Percentiles rank a stretch among this genome's conserved stretches.
Evolutionary conservation across 2,329 filamentous ascomycete species (phyloP).

Genomic region (Pyricularia grisea): DNA sequence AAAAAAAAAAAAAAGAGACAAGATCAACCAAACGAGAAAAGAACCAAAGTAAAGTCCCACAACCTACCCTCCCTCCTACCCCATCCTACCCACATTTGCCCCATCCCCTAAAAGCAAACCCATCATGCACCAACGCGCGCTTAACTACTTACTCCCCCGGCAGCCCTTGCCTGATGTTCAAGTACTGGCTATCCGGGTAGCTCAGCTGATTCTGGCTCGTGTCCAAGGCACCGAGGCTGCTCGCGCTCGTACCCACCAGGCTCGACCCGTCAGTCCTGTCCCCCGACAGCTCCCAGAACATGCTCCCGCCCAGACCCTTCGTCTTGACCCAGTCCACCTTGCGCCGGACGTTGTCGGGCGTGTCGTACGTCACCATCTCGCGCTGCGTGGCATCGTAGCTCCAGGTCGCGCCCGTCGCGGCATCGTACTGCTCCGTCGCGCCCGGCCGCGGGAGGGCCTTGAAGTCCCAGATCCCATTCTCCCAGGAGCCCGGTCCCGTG

Average conservation of each 20-base stretch:
- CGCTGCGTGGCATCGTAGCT: slow-evolving; percentile 52
- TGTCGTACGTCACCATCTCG: slow-evolving; percentile 67
- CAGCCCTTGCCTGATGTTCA: slow-evolving; percentile 36
- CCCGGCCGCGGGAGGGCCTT: slow-evolving; percentile 61
- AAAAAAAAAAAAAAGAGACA: neutral
- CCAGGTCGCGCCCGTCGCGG: slow-evolving; percentile 53
- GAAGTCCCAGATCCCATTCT: slow-evolving; percentile 71
- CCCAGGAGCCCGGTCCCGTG: slow-evolving; percentile 60
- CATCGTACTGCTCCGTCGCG: slow-evolving; percentile 48
- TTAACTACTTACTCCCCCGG: neutral
- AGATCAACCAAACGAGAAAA: neutral
- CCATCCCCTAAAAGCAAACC: neutral
- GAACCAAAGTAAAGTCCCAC: no score
- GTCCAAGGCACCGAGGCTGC: slow-evolving; percentile 34
- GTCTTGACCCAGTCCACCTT: slow-evolving; percentile 60
- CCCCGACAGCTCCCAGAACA: slow-evolving; percentile 78
- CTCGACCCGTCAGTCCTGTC: slow-evolving; percentile 52
- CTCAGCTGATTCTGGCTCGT: slow-evolving; percentile 36
- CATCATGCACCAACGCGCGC: neutral
- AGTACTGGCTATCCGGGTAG: slow-evolving; percentile 45
- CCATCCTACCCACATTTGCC: neutral
- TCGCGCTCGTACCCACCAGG: slow-evolving; percentile 43
- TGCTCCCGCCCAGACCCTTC: slow-evolving; percentile 59
- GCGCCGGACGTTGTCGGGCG: slow-evolving; percentile 42
- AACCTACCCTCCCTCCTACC: neutral